Evolutionary conservation across 2,329 filamentous ascomycete species (phyloP).

Genomic region (Didymella glomerata): DNA sequence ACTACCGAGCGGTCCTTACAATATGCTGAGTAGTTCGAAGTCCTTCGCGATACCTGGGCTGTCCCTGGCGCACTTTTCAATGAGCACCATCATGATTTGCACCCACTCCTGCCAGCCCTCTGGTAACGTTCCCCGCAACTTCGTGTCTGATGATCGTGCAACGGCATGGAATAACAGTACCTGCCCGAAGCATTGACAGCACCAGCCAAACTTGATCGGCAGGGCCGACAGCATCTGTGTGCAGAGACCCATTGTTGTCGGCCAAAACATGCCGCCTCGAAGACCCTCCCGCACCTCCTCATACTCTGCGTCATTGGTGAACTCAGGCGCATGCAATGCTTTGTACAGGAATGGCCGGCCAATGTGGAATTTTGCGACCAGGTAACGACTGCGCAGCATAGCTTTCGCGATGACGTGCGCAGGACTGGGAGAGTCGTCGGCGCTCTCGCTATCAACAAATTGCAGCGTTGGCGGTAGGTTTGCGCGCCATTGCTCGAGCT

Average conservation of each 20-base stretch:
- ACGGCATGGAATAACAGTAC: conserved; percentile 47
- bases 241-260: conserved; percentile 48
- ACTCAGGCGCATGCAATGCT: conserved; percentile 44
- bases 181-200: conserved; percentile 50
- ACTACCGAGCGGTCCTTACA: conserved; percentile 27
- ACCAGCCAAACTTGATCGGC: conserved; percentile 52
- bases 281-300: conserved; percentile 41
- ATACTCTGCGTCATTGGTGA: conserved; percentile 45
- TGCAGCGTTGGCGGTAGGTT: conserved; percentile 60
- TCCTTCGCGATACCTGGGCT: conserved; percentile 50
- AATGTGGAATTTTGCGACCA: conserved; percentile 51
- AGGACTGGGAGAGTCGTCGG: conserved; percentile 41
- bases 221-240: conserved; percentile 48
- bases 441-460: conserved; percentile 52
- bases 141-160: conserved; percentile 39
- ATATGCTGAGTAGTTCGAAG: conserved; percentile 44
- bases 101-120: conserved; percentile 50
- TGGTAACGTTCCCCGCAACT: conserved; percentile 44
- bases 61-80: conserved; percentile 43
- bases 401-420: conserved; percentile 51
- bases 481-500: conserved; percentile 64
- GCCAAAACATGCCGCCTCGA: conserved; percentile 50
- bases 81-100: conserved; percentile 47
- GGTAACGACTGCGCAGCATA: conserved; percentile 51
- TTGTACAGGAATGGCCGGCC: conserved; percentile 52